Percentiles rank a stretch among this genome's conserved stretches.
phyloP scores from a whole-genome alignment of 768 basidiomycete genomes.

The Mycena epipterygia region DNA sequence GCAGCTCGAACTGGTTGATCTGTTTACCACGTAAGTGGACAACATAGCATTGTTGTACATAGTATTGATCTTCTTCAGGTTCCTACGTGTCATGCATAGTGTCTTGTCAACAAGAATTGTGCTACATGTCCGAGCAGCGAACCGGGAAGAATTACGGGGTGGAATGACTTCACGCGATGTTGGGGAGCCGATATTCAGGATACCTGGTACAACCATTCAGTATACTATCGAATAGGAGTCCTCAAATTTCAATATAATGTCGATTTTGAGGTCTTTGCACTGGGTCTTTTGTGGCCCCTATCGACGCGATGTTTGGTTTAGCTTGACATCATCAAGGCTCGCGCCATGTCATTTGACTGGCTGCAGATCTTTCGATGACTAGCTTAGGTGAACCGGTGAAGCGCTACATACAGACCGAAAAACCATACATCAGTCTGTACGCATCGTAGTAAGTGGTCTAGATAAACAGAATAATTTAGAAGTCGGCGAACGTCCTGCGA shows the following conservation, averaged over 20 bases:
- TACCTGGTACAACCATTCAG: not conserved
- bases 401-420: too few relatives aligned
- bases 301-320: too few relatives aligned
- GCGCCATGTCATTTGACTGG: too few relatives aligned
- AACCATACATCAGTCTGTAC: too few relatives aligned
- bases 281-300: too few relatives aligned
- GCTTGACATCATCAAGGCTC: too few relatives aligned
- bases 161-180: not conserved
- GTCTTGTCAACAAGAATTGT: constrained; percentile 3
- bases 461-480: constrained; percentile 35
- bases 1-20: constrained; percentile 10
- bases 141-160: not conserved
- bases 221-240: not conserved
- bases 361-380: too few relatives aligned
- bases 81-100: constrained; percentile 44
- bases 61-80: constrained; percentile 19
- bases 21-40: constrained; percentile 1
- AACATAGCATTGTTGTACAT: not conserved
- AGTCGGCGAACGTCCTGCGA: constrained; percentile 21
- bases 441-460: not conserved
- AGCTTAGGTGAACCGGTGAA: too few relatives aligned
- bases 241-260: not conserved
- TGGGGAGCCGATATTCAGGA: not conserved
- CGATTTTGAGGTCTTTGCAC: too few relatives aligned
- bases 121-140: not conserved